Evolutionary conservation across 1,139 yeast species (phyloP).

Genomic region (Debaryomyces psychrophilus): DNA sequence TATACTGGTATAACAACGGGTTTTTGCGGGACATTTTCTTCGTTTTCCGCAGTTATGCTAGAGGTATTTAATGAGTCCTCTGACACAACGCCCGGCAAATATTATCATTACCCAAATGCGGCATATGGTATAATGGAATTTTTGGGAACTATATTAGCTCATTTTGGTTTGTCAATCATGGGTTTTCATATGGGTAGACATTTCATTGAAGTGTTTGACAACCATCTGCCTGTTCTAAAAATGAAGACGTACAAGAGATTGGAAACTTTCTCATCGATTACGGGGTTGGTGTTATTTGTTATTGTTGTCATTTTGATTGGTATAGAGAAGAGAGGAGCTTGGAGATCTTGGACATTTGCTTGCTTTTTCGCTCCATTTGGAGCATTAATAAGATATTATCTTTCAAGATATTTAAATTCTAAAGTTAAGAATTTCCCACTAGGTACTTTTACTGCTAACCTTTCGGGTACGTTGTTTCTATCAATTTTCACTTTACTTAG

Average conservation of each 20-base stretch:
- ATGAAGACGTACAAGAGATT: slow-evolving; percentile 20
- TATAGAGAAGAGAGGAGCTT: slow-evolving; percentile 37
- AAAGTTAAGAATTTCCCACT: slow-evolving; percentile 48
- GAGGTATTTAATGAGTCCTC: slow-evolving; percentile 63
- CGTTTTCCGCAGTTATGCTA: slow-evolving; percentile 73
- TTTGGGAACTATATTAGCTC: slow-evolving; percentile 36
- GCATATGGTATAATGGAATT: slow-evolving; percentile 84
- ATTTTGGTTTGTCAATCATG: slow-evolving; percentile 37
- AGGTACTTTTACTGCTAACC: slow-evolving; percentile 73
- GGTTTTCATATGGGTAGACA: slow-evolving; percentile 43
- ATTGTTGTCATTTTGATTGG: slow-evolving; percentile 48
- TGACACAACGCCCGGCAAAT: slow-evolving; percentile 37
- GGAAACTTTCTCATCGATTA: slow-evolving; percentile 21
- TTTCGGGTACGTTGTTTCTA: slow-evolving; percentile 54
- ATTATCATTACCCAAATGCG: slow-evolving; percentile 53
- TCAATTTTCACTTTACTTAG: slow-evolving; percentile 51
- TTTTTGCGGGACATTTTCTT: slow-evolving; percentile 79
- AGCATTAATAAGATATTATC: slow-evolving; percentile 54
- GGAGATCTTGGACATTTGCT: slow-evolving; percentile 71
- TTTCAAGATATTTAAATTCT: slow-evolving; percentile 52
- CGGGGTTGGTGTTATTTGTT: slow-evolving; percentile 41
- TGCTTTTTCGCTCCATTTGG: slow-evolving; percentile 60
- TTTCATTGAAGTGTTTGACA: slow-evolving; percentile 31
- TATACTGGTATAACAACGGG: slow-evolving; percentile 77
- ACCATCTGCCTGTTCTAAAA: slow-evolving; percentile 38